Evolutionary conservation across 2,329 filamentous ascomycete genomes (phyloP).

Genomic region (Xylariaceae sp.): DNA sequence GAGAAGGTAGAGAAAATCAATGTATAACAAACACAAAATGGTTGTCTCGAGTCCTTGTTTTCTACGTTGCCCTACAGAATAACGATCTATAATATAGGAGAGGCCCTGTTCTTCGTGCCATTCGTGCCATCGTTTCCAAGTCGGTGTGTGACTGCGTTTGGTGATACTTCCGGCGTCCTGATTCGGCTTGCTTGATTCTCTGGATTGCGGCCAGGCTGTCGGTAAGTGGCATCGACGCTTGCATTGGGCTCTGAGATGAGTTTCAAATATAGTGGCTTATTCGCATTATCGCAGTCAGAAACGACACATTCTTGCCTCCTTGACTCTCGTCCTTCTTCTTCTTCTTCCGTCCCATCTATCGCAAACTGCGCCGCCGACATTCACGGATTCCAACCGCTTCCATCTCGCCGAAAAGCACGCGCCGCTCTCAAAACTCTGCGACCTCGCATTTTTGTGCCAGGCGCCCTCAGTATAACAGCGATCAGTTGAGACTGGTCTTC

Average conservation of each 20-base stretch:
- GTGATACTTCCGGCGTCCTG: not conserved
- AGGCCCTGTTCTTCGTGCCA: slow-evolving; percentile 1
- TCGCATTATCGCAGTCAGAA: not conserved
- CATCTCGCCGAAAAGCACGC: slow-evolving; percentile 35
- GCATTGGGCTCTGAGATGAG: not conserved
- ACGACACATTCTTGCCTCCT: not conserved
- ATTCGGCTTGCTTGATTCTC: not conserved
- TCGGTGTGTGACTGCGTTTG: slow-evolving; percentile 1
- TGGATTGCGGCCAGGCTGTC: not conserved
- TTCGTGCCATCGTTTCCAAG: not conserved
- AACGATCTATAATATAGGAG: slow-evolving; percentile 6
- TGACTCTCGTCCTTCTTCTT: slow-evolving; percentile 9
- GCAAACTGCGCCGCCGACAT: slow-evolving; percentile 34
- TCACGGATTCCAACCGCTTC: slow-evolving; percentile 39
- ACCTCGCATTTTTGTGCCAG: slow-evolving; percentile 40
- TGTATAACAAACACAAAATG: slow-evolving; percentile 7
- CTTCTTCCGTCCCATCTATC: slow-evolving; percentile 15
- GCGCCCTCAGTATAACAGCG: slow-evolving; percentile 36
- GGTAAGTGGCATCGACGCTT: slow-evolving; percentile 4
- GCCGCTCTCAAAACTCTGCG: slow-evolving; percentile 42
- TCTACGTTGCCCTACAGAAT: not conserved
- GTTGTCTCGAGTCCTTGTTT: slow-evolving; percentile 1
- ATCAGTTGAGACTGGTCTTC: slow-evolving; percentile 45
- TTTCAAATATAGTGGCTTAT: not conserved
- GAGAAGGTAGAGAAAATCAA: slow-evolving; percentile 7